Base-by-base conservation (phyloP, 2,329 filamentous ascomycete genomes). In the Epichloe gansuensis region DNA sequence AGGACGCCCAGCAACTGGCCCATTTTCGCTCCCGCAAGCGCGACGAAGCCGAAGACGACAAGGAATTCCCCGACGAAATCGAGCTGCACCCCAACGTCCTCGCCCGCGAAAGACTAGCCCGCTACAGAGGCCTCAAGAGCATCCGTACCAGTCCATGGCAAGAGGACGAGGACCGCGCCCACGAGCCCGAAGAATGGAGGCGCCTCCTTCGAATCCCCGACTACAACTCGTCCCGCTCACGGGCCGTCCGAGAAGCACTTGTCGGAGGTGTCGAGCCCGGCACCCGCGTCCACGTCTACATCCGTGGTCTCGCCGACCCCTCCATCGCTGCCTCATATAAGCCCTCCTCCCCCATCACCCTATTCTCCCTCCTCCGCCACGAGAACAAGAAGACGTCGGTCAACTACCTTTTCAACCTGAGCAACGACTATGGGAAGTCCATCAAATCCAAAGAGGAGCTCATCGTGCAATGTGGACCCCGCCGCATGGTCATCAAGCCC, bases 61-160 rank as follows among this genome's bases (percentile, higher is more conserved):
- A 87, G 51, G 91, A 97, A 66, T 98, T 97, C 67, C 93, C 93
- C 0, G 93, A 98, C 58, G 93, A 98, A 68, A 93, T 98, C 53
- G 94, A 98, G 67, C 74, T 98, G 50, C 88, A 87, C 58, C 93
- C 94, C 0, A 80, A 91, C 50, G 88, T 94, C 3, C 75, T 88
- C 44, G 93, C 93, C 0, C 75, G 88, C 49, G 93, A 98, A 69
- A 79, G 93, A 44, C 72, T 98, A 51, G 81, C 85, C 8, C 81
- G 87, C 54, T 98, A 96, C 69, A 78, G 93, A 63, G 93, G 93
- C 42, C 71, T 98, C 58, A 98, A 97, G 76, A 95, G 87, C 64
- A 69, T 97, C 55, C 83, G 88, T 58, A 87, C 87, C 12, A 95
- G 89, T 61, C 75, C 78, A 9, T 98, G 93, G 93, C 85, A 95